phyloP scores from a whole-genome alignment of 306 rosid genomes.

The Begonia loranthoides region DNA sequence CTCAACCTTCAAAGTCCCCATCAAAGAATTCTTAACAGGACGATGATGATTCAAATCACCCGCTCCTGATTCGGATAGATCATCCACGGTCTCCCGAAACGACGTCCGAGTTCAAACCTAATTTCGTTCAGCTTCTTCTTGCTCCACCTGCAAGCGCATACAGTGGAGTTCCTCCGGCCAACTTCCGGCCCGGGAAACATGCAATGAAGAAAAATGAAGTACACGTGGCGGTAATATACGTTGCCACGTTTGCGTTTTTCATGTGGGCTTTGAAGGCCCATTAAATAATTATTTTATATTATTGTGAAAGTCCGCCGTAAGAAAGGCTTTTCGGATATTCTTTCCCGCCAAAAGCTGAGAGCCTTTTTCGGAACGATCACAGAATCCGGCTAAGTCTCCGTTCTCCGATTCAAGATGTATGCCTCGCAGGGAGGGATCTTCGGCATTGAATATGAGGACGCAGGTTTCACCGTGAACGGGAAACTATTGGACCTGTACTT shows the following conservation, averaged over 20 bases:
- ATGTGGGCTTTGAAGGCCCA: too few species aligned
- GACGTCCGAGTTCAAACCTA: slow-evolving; percentile 36
- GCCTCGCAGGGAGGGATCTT: slow-evolving; percentile 6
- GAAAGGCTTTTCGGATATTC: too few species aligned
- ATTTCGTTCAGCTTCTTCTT: slow-evolving; percentile 9
- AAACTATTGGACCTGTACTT: slow-evolving; percentile 35
- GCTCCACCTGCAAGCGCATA: not conserved
- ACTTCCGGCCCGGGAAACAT: not conserved
- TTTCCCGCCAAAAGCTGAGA: slow-evolving; percentile 31
- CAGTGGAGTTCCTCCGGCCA: not conserved
- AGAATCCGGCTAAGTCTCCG: not conserved
- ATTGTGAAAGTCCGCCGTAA: too few species aligned
- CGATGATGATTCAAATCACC: not conserved
- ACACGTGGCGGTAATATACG: not conserved
- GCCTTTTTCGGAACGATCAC: not conserved
- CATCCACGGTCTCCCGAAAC: slow-evolving; percentile 19
- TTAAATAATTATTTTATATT: too few species aligned
- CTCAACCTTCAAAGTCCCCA: too few species aligned
- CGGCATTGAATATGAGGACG: slow-evolving; percentile 13
- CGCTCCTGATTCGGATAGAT: not conserved
- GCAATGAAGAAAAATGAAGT: not conserved
- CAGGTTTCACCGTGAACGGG: slow-evolving; percentile 13
- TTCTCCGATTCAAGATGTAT: slow-evolving; percentile 8
- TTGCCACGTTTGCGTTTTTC: too few species aligned
- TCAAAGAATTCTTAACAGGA: not conserved